A percentile compares a stretch with the other conserved stretches of the same genome.
phyloP scores from a whole-genome alignment of 805 yeast genomes.

The Ogataea haglerorum region DNA sequence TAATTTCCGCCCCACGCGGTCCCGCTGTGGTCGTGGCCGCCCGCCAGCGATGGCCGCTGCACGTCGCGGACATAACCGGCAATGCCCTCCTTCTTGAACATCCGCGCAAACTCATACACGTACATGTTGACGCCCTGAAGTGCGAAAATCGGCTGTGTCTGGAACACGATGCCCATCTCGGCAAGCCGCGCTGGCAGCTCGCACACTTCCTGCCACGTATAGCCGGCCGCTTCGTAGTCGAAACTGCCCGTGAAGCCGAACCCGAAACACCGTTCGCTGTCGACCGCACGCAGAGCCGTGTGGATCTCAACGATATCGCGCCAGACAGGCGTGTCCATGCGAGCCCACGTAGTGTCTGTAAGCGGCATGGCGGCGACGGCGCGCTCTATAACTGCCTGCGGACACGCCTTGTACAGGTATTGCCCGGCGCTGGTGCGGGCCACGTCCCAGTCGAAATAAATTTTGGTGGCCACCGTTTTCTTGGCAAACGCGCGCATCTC shows the following conservation, averaged over 20 bases:
- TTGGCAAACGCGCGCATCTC: conserved; percentile 17
- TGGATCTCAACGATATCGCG: conserved; percentile 49
- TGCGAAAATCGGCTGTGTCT: conserved; percentile 47
- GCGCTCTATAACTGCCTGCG: conserved; percentile 53
- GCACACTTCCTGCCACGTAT: conserved; percentile 41
- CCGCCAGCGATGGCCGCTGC: conserved; percentile 14
- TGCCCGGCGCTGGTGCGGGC: conserved; percentile 59
- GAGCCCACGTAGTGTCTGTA: conserved; percentile 60
- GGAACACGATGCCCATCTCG: conserved; percentile 50
- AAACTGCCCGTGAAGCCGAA: conserved; percentile 60
- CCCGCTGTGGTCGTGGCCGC: conserved; percentile 19
- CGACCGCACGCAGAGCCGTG: conserved; percentile 39
- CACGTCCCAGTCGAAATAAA: conserved; percentile 56
- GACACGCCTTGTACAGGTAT: conserved; percentile 46
- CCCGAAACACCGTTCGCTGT: conserved; percentile 54
- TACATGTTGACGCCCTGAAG: conserved; percentile 57
- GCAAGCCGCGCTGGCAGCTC: conserved; percentile 53
- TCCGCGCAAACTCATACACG: conserved; percentile 47
- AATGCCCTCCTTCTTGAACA: conserved; percentile 54
- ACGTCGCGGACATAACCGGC: conserved; percentile 30
- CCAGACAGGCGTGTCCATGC: conserved; percentile 57
- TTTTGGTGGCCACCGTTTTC: conserved; percentile 29
- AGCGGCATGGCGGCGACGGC: conserved; percentile 54
- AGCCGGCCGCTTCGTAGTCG: conserved; percentile 60
- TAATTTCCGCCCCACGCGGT: conserved; percentile 23